These are phyloP conservation scores for Luzula sylvatica DNA, from an alignment of 176 grass and related monocot genomes.

Conservation along the genomic window DNA sequence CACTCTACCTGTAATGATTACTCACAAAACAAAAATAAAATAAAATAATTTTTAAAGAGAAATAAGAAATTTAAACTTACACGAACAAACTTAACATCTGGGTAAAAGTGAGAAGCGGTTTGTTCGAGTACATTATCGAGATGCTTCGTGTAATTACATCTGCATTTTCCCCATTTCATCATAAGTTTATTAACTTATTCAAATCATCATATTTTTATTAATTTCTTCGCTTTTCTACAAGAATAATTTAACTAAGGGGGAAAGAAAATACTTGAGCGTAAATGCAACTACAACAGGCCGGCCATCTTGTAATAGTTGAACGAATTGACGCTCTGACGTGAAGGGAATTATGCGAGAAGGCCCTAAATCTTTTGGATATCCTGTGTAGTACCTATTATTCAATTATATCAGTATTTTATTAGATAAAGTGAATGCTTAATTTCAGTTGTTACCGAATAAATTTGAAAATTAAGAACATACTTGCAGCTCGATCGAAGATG, in stretches of 20 bases:
- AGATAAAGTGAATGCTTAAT: constrained; percentile 7
- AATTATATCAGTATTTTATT: no score
- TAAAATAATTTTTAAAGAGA: constrained; percentile 1
- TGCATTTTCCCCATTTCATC: no score
- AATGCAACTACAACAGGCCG: constrained; percentile 85
- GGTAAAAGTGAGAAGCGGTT: constrained; percentile 68
- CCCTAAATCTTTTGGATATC: constrained; percentile 85
- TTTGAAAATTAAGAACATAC: constrained; percentile 24
- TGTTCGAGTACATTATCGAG: constrained; percentile 83
- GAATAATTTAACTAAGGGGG: not conserved
- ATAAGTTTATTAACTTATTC: no score
- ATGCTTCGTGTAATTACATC: constrained; percentile 73
- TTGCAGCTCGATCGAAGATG: constrained; percentile 57
- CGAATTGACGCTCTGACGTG: constrained; percentile 76
- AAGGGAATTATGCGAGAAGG: constrained; percentile 74
- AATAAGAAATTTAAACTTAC: constrained; percentile 29
- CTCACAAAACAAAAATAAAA: not conserved
- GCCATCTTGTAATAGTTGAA: constrained; percentile 76
- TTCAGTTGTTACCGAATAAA: no score
- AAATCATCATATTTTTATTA: no score
- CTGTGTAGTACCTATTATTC: constrained; percentile 96
- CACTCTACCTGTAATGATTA: constrained; percentile 57
- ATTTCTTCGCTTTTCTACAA: constrained; percentile 12
- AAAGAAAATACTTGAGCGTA: constrained; percentile 60
- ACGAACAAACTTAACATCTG: constrained; percentile 66